Evolutionary conservation across 106 monocot species (phyloP), one percentile per base, ranked within the genome.

Genomic region (Dendrobium officinale): DNA sequence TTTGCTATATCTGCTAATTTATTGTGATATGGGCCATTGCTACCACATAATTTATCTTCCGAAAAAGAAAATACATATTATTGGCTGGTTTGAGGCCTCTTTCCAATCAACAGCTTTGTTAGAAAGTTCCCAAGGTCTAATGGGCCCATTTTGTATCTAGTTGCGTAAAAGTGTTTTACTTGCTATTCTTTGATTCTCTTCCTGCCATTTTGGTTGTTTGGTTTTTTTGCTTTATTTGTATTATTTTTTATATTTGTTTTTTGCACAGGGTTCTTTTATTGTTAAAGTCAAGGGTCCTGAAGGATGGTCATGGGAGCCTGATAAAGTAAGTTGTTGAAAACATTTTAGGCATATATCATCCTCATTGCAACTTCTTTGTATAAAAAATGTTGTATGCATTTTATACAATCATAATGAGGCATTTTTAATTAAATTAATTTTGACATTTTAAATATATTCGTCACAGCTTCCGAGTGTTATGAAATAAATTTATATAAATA

Each of bases 231-330:
- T 72, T 37, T 72, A 44, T 44, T 42, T 75, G 20, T 24, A 27
- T 42, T 73, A 18, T 18, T 81, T 40, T 55, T 70, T 17, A 67
- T 77, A 68, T 74, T 59, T 43, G 79, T 85, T 66, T 77, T 77
- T 33, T 81, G 15, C 42, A 61, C 79, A 97, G 98, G 99, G 95
- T 59, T 99, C 99, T 59, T 99, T 93, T 83, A 56, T 99, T 80
- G 54, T 99, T 68, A 91, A 85, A 85, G 91, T 91, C 18, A 91
- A 88, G 82, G 99, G 98, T 58, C 99, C 99, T 66, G 85, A 85
- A 83, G 99, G 99, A 4, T 99, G 99, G 99, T 95, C 99, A 75
- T 95, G 91, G 92, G 81, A 88, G 9, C 99, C 95, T 42, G 88
- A 88, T 55, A 90, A 79, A 81, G 98, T 98, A 72, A 89, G 90